These are phyloP conservation scores for Termitomyces sp. DNA, from an alignment of 768 basidiomycete species.

Conservation along the genomic window DNA sequence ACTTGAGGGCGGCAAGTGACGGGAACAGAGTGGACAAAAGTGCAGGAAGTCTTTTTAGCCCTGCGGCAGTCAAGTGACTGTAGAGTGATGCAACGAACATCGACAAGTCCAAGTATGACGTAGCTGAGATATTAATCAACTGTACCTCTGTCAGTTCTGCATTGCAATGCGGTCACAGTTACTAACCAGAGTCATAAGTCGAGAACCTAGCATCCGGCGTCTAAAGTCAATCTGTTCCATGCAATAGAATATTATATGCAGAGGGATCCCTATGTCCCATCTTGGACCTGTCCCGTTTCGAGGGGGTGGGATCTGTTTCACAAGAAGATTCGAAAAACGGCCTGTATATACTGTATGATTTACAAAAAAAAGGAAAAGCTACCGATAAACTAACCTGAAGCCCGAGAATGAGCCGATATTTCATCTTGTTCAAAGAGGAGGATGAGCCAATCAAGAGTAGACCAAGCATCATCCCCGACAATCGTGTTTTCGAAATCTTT, in stretches of 20 bases:
- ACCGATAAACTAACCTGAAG: slow-evolving; percentile 28
- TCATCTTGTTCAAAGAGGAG: slow-evolving; percentile 68
- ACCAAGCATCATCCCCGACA: slow-evolving; percentile 64
- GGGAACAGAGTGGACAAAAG: slow-evolving; percentile 31
- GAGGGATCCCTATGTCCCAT: slow-evolving; percentile 49
- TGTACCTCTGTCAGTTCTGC: background rate
- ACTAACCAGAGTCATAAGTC: slow-evolving; percentile 26
- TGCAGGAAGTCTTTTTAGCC: slow-evolving; percentile 21
- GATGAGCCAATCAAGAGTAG: slow-evolving; percentile 64
- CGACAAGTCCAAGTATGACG: slow-evolving; percentile 28
- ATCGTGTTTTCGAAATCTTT: slow-evolving; percentile 19
- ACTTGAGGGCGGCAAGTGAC: slow-evolving; percentile 27
- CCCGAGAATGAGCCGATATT: slow-evolving; percentile 22
- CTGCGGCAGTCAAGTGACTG: slow-evolving; percentile 22
- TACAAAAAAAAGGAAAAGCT: background rate
- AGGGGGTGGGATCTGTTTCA: slow-evolving; percentile 54
- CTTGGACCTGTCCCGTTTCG: slow-evolving; percentile 39
- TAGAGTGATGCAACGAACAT: slow-evolving; percentile 32
- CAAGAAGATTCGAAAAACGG: slow-evolving; percentile 44
- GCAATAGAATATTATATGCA: slow-evolving; percentile 40
- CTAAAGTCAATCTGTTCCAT: slow-evolving; percentile 23
- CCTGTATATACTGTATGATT: background rate
- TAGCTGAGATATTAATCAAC: slow-evolving; percentile 33
- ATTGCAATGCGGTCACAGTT: background rate
- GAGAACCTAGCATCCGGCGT: slow-evolving; percentile 26